Base-by-base conservation (phyloP, 257 asterid genomes). In the Avicennia marina region DNA sequence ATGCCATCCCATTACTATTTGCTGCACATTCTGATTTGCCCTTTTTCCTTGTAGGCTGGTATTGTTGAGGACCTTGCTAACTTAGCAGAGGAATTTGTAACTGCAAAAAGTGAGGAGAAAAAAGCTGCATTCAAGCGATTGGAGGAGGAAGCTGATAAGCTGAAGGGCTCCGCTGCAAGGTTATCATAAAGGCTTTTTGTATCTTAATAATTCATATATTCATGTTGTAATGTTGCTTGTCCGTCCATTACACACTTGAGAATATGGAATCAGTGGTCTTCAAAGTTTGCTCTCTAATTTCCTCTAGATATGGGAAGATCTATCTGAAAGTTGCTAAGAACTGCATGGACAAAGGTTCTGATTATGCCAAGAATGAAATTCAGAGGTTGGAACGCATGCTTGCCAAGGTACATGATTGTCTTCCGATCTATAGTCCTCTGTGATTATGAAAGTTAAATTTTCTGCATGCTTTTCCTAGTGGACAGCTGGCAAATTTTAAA, bases 291-390 rank as follows among this genome's bases (percentile, higher is more conserved):
- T 58, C 15, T 51, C 41, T 27, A 13, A 42, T 44, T 69, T 7
- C 70, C 55, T 63, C 31, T 29, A 91, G 98, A 69, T 72, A 80
- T 53, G 97, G 87, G 31, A 83, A 85, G 78, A 80, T 91, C 64
- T 91, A 91, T 57, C 65, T 78, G 55, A 91, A 88, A 73, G 85
- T 78, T 75, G 95, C 95, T 56, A 88, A 91, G 79, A 88, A 84
- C 78, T 69, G 76, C 77, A 6, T 75, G 75, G 94, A 75, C 13
- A 91, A 83, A 65, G 98, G 98, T 64, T 69, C 86, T 61, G 95
- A 91, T 69, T 88, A 85, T 53, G 78, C 95, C 58, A 83, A 73
- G 79, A 88, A 85, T 42, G 98, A 91, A 73, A 69, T 81, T 66
- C 77, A 60, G 55, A 77, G 95, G 42, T 65, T 91, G 73, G 97